Evolutionary conservation across 345 rosid species (phyloP).

Genomic region (Brassica carinata): DNA sequence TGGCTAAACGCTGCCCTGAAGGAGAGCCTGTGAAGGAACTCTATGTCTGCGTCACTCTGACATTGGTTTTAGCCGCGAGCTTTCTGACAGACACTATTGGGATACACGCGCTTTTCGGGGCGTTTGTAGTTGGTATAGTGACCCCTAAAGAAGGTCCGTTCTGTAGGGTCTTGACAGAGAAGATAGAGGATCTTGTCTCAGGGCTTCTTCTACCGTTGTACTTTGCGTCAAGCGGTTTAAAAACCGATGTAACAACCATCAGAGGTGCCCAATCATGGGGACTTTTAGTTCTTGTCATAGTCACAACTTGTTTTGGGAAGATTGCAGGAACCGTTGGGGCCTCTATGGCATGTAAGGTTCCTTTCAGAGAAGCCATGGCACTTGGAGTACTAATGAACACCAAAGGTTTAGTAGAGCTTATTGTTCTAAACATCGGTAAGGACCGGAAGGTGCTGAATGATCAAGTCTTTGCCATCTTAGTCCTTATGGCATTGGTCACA

Average conservation of each 20-base stretch:
- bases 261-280: conserved; percentile 53
- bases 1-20: conserved; percentile 45
- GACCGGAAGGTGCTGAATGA: conserved; percentile 65
- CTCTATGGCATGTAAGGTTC: conserved; percentile 48
- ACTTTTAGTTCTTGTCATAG: conserved; percentile 47
- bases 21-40: conserved; percentile 45
- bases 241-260: conserved; percentile 56
- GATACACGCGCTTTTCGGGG: conserved; percentile 61
- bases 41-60: conserved; percentile 51
- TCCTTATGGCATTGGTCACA: conserved; percentile 70
- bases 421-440: conserved; percentile 69
- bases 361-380: conserved; percentile 53
- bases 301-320: conserved; percentile 59
- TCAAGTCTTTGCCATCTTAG: conserved; percentile 60
- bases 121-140: conserved; percentile 55
- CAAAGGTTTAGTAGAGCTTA: conserved; percentile 82
- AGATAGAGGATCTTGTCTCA: conserved; percentile 58
- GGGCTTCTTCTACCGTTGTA: conserved; percentile 57
- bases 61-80: conserved; percentile 54
- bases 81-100: conserved; percentile 59
- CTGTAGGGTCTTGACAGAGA: conserved; percentile 42
- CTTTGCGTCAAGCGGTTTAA: conserved; percentile 63
- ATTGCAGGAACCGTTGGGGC: conserved; percentile 53
- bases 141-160: conserved; percentile 55
- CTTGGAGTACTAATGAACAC: conserved; percentile 71